Evolutionary conservation across 257 asterid species (phyloP).

Genomic region (Capsicum pubescens): DNA sequence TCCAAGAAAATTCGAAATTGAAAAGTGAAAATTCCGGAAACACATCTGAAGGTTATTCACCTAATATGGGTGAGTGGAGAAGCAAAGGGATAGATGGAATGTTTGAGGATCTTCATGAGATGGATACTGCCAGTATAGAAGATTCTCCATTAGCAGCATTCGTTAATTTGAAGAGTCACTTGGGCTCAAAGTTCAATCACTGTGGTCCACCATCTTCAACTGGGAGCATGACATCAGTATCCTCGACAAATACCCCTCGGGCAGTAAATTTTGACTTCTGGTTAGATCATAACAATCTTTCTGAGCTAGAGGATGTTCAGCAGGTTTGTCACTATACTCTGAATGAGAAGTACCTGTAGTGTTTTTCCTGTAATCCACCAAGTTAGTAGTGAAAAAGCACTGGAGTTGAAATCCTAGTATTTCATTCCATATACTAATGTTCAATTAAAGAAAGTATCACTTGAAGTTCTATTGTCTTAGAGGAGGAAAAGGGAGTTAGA

Average conservation of each 20-base stretch:
- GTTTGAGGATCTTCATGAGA: slow-evolving; percentile 98
- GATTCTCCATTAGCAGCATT: slow-evolving; percentile 67
- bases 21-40: slow-evolving; percentile 49
- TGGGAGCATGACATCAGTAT: slow-evolving; percentile 85
- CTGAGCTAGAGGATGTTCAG: slow-evolving; percentile 75
- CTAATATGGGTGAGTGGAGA: slow-evolving; percentile 72
- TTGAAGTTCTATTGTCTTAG: not conserved
- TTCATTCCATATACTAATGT: not conserved
- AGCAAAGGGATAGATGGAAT: slow-evolving; percentile 85
- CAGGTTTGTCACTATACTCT: slow-evolving; percentile 63
- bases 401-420: slow-evolving; percentile 23
- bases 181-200: slow-evolving; percentile 67
- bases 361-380: not conserved
- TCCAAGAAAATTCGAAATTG: slow-evolving; percentile 60
- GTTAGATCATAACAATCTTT: slow-evolving; percentile 68
- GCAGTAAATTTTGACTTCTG: slow-evolving; percentile 78
- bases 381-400: slow-evolving; percentile 23
- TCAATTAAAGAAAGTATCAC: not conserved
- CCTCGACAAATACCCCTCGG: slow-evolving; percentile 89
- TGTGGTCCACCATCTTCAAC: slow-evolving; percentile 88
- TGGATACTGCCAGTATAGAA: slow-evolving; percentile 96
- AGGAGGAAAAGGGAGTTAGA: slow-evolving; percentile 25
- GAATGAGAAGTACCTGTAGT: slow-evolving; percentile 11
- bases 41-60: slow-evolving; percentile 67
- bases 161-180: slow-evolving; percentile 69